Base-by-base conservation (phyloP, 2,329 filamentous ascomycete species). In the Fusarium coffeatum region DNA sequence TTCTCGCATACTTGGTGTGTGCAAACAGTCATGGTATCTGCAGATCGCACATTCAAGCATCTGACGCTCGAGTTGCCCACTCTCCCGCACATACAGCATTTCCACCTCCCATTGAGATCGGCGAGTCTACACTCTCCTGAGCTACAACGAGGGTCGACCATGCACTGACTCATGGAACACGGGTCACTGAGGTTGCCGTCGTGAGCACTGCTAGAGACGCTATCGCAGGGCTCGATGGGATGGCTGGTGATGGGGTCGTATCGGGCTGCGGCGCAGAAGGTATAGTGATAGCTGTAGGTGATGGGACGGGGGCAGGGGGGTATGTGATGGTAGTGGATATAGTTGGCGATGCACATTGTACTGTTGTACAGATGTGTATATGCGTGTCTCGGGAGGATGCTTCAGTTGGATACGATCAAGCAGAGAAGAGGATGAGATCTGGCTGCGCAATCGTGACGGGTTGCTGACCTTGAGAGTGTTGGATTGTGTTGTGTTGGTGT, bases 261-360 rank as follows among this genome's bases (percentile, higher is more conserved):
- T 13, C 73, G 74, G 23, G 83, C 79, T 34, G 77, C 74, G 5
- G 72, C 55, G 67, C 84, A 86, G 74, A 82, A 86, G 27, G 75
- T 75, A 75, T 85, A 86, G 69, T 83, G 80, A 40, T 81, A 72
- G 13, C 76, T 75, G 62, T 81, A 82, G 57, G 82, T 80, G 54
- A 84, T 76, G 28, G 78, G 77, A 10, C 80, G 80, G 18, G 68
- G 68, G 69, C 84, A 86, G 8, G 83, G 82, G 25, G 78, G 73
- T 30, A 82, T 70, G 68, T 86, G 85, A 72, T 87, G 85, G 73
- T 85, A 82, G 72, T 87, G 85, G 43, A 85, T 78, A 71, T 84
- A 84, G 66, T 84, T 83, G 76, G 82, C 83, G 64, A 79, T 81
- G 70, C 85, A 87, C 86, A 87, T 87, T n/a, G 59, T 34, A 53